A percentile compares a stretch with the other conserved stretches of the same genome.
Evolutionary conservation across 2,329 filamentous ascomycete genomes (phyloP).

Genomic region (Biscogniauxia mediterranea): DNA sequence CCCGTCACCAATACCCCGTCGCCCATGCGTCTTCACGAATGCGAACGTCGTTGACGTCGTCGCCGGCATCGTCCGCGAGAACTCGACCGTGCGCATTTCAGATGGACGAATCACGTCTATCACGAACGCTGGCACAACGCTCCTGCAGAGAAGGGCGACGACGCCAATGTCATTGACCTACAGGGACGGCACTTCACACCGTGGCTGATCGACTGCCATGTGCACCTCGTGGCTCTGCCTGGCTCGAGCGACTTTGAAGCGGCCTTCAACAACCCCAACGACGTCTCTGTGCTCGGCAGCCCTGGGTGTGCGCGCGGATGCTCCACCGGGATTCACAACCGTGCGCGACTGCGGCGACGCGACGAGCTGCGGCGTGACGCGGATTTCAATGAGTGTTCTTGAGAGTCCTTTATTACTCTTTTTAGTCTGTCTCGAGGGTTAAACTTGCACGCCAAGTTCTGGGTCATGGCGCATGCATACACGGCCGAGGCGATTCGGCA

Average conservation of each 20-base stretch:
- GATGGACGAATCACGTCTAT: constrained; percentile 22
- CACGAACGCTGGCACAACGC: neutral
- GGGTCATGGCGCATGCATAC: constrained; percentile 54
- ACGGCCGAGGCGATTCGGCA: constrained; percentile 49
- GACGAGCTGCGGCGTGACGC: constrained; percentile 50
- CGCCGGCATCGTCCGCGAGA: constrained; percentile 13
- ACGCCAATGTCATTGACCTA: constrained; percentile 33
- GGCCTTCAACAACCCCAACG: constrained; percentile 35
- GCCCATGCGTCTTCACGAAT: constrained; percentile 20
- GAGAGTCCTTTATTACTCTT: no score
- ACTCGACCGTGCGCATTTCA: constrained; percentile 14
- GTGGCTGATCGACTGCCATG: constrained; percentile 51
- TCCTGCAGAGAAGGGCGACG: constrained; percentile 31
- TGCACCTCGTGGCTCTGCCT: constrained; percentile 45
- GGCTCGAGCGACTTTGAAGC: constrained; percentile 39
- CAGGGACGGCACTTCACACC: constrained; percentile 46
- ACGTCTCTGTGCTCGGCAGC: constrained; percentile 43
- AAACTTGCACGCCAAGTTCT: constrained; percentile 45
- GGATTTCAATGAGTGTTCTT: constrained; percentile 58
- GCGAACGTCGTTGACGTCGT: constrained; percentile 26
- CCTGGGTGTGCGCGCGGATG: constrained; percentile 49
- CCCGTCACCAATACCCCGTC: constrained; percentile 16
- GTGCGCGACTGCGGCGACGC: constrained; percentile 58
- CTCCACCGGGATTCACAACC: constrained; percentile 57
- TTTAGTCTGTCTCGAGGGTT: no score